Base-by-base conservation (phyloP, 331 rosid genomes). In the Dryas integrifolia region DNA sequence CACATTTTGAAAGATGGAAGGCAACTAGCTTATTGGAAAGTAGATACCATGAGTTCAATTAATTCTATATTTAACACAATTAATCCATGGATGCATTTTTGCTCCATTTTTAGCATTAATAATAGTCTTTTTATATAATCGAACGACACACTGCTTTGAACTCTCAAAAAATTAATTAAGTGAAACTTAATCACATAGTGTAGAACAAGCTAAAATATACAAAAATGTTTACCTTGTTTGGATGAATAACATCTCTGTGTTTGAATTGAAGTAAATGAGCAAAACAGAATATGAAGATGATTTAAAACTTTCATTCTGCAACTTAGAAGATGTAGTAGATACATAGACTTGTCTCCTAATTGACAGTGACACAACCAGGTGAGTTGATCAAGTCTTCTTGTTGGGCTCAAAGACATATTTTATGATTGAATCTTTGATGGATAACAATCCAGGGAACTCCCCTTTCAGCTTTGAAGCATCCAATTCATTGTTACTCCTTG, bases 401-500 rank as follows among this genome's bases (percentile, higher is more conserved):
- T 87, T 87, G 67, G 85, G 85, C 72, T 85, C 78, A 75, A 89
- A 87, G 53, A 89, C 90, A 73, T 62, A 83, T 76, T 83, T 87
- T 80, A 76, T 82, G 63, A 87, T 39, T 15, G 90, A 87, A 69
- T 87, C 88, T 80, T 68, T 78, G 76, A 87, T 87, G 35, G 85
- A 57, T 72, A 89, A 59, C 75, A 89, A 60, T 5, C 63, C 70
- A 60, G 83, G 86, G 24, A 82, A 82, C 74, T 79, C 79, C 16
- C 10, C 18, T 72, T 76, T 80, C 53, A 86, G 81, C 86, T 89
- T 89, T 45, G 84, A 79, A 58, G 85, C 85, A 71, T 86, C 92
- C 88, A 85, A 50, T 66, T 85, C 91, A 59, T 86, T 89, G 87
- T 86, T 83, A 61, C 91, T 83, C 73, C 89, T 85, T 5, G 69